Conservation (phyloP, 2,329 filamentous ascomycete species). For the Curvularia spicifera region DNA sequence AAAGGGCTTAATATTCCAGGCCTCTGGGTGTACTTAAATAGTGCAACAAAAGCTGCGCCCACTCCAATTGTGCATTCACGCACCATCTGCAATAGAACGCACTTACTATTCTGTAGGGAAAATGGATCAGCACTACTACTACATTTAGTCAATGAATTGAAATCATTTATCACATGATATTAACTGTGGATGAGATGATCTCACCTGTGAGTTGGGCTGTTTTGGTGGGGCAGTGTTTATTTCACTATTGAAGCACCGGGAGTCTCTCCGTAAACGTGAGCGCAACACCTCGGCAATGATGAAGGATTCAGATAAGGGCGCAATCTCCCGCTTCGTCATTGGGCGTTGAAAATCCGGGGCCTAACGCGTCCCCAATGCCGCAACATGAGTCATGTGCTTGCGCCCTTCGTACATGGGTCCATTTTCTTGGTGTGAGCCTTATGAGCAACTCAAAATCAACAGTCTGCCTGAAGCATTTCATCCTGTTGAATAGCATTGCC, state of each 20-base stretch:
- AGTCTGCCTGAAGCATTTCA: background rate
- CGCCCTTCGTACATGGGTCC: conserved; percentile 2
- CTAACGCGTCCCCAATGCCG: conserved; percentile 8
- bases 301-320: conserved; percentile 7
- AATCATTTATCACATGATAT: too few species aligned
- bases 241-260: too few species aligned
- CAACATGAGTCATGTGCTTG: conserved; percentile 11
- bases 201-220: too few species aligned
- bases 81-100: too few species aligned
- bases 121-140: too few species aligned
- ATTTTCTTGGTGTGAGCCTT: background rate
- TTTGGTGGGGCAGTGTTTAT: too few species aligned
- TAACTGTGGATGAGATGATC: too few species aligned
- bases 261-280: background rate
- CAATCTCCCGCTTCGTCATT: conserved; percentile 5
- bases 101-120: too few species aligned
- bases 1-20: background rate
- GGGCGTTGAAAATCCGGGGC: conserved; percentile 1
- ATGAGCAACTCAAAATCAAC: background rate
- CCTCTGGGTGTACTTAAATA: too few species aligned
- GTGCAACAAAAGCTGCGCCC: too few species aligned
- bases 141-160: too few species aligned
- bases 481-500: background rate
- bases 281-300: background rate
- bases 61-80: too few species aligned